phyloP scores from a whole-genome alignment of 2,329 filamentous ascomycete species.

The Trichophyton benhamiae region DNA sequence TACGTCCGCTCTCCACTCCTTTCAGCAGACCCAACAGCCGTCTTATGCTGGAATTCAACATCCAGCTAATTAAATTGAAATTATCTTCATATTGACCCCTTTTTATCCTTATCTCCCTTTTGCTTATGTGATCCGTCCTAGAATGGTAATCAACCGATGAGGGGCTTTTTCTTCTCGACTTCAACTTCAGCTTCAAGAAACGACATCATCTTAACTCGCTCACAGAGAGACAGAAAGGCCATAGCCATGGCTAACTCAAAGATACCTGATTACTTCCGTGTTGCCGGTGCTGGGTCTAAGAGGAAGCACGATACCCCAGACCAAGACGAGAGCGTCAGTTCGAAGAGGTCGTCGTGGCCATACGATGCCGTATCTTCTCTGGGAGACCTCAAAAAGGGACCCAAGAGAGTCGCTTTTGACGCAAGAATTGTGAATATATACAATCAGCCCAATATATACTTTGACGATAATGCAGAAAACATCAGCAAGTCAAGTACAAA shows the following conservation, averaged over 20 bases:
- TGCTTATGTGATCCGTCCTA: constrained; percentile 1
- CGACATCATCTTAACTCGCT: background rate
- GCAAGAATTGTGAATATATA: constrained; percentile 20
- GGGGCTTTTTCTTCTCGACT: background rate
- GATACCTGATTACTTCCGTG: constrained; percentile 1
- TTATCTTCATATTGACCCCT: background rate
- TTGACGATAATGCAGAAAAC: background rate
- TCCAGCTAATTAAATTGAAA: background rate
- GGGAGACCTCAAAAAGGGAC: constrained; percentile 15
- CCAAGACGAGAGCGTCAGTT: background rate
- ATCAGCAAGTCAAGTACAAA: background rate
- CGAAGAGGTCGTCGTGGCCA: background rate
- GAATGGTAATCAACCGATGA: background rate
- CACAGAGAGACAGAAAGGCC: background rate
- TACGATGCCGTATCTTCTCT: constrained; percentile 7
- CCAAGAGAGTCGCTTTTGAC: constrained; percentile 14
- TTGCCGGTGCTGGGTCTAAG: background rate
- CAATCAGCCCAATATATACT: constrained; percentile 11
- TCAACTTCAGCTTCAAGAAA: background rate
- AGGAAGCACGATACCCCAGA: background rate
- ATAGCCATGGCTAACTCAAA: background rate
- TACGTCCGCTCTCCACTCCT: background rate
- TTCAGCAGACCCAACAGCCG: background rate
- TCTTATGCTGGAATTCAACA: background rate
- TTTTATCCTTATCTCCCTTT: background rate